Conservation (phyloP, 2,329 filamentous ascomycete genomes). For the Cladophialophora carrionii region DNA sequence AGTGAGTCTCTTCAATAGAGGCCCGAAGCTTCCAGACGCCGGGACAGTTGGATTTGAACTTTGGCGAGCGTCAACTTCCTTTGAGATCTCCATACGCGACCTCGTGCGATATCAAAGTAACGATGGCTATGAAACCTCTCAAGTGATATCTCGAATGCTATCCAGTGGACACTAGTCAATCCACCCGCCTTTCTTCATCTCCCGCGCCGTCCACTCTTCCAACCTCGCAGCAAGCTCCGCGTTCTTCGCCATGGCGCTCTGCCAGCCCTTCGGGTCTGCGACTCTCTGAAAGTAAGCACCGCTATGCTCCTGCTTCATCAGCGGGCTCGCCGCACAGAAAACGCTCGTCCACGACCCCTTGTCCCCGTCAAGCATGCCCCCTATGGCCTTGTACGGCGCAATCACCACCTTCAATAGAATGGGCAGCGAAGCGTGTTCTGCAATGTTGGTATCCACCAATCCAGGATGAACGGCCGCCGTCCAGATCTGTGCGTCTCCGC, state of each 20-base stretch:
- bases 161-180: not conserved
- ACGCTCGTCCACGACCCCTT: constrained; percentile 47
- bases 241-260: constrained; percentile 43
- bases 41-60: too few relatives aligned
- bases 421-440: constrained; percentile 37
- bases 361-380: constrained; percentile 27
- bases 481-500: constrained; percentile 47
- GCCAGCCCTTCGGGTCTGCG: constrained; percentile 40
- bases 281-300: constrained; percentile 50
- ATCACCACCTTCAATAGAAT: constrained; percentile 24
- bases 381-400: constrained; percentile 36
- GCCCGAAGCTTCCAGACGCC: too few relatives aligned
- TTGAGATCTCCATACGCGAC: not conserved
- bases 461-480: constrained; percentile 54
- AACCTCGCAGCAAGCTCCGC: constrained; percentile 42
- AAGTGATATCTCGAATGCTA: not conserved
- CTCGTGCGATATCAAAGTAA: not conserved
- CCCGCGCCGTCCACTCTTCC: constrained; percentile 50
- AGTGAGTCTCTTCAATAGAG: not conserved
- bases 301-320: constrained; percentile 40
- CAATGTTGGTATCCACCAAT: constrained; percentile 51
- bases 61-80: too few relatives aligned
- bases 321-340: constrained; percentile 44
- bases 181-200: constrained; percentile 17
- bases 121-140: not conserved